Evolutionary conservation across 1,284 basidiomycete genomes (phyloP), one percentile per base, ranked within the genome.

Genomic region (Peniophora sp.): DNA sequence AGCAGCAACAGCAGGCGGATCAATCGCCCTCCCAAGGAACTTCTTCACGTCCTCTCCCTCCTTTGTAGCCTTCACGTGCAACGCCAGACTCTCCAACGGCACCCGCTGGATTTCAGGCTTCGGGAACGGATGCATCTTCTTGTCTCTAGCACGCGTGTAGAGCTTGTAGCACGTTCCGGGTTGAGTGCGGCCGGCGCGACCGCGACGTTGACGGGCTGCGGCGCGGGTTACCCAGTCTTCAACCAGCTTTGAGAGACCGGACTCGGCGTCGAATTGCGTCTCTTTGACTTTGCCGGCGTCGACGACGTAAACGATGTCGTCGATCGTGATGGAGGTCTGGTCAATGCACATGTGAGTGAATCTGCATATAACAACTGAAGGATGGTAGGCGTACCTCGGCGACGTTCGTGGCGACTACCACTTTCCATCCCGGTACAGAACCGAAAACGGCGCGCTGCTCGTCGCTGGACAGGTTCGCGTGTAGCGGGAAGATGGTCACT

Each of bases 301-400:
- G 38, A 96, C 78, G 16, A 95, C 92, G 60, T 88, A 92, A 27
- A 89, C 75, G 24, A 95, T 79, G 58, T 95, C 92, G 59, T 94
- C 89, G 55, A 97, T 96, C 1, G 94, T 97, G 56, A 97, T 93
- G 3, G 90, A 94, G 1, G 94, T 97, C 79, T 97, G 71, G n/a
- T 9, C n/a, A 6, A 44, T 65, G 58, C 36, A 41, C n/a, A 2
- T 44, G 34, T 17, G n/a, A 32, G 27, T 35, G 35, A 50, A 10
- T 32, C n/a, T n/a, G 11, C 45, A 50, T 23, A 25, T 20, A 44
- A 20, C 32, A 34, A 20, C 25, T 25, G 43, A 16, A 36, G 27
- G 41, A 10, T 19, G 38, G 20, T 10, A 39, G 5, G 61, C 69
- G 45, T 56, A 78, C 85, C 74, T 89, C 86, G 5, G 90, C 91